Base-by-base conservation (phyloP, 331 rosid species). In the Arachis monticola region DNA sequence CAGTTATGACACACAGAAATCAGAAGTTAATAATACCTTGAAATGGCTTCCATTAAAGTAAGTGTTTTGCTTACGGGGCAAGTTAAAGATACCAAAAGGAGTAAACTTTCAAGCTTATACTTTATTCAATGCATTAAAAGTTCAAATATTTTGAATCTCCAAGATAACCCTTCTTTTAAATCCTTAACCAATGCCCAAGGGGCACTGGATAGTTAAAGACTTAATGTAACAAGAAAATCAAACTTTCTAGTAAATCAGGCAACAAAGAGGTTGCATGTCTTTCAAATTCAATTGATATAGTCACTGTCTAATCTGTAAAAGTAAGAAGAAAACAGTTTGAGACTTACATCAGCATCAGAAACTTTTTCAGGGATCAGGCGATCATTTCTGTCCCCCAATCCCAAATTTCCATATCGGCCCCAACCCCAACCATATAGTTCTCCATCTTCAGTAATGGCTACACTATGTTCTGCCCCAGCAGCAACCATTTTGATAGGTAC, bases 381-480 rank as follows among this genome's bases (percentile, higher is more conserved):
- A 85, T 93, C 98, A 45, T 90, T 88, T 86, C 93, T 83, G 78
- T 93, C 98, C 2, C 98, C 98, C 83, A 93, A 79, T 68, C 98
- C 98, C 84, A 93, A 80, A 83, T 93, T 93, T 66, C 98, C 98
- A 35, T 90, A 93, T 80, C 89, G 90, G 51, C 98, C 98, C 98
- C 97, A 93, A 69, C 98, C 98, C 98, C 98, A 93, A 62, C 98
- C 98, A 59, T 87, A 93, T 35, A 93, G 89, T 32, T 83, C 86
- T 72, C 97, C 98, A 64, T 86, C 85, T 84, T 90, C 98, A 74
- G 98, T 83, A 72, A 90, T 85, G 52, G 98, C 97, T 71, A 90
- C 97, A 74, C 95, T 93, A 70, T 93, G 98, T 83, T 93, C 98
- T 48, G 98, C 98, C 60, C 98, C 98, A 76, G 98, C 97, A 75